Evolutionary conservation across 129 eudicot species (phyloP), one percentile per base, ranked within the genome.

Genomic region (Apium graveolens): DNA sequence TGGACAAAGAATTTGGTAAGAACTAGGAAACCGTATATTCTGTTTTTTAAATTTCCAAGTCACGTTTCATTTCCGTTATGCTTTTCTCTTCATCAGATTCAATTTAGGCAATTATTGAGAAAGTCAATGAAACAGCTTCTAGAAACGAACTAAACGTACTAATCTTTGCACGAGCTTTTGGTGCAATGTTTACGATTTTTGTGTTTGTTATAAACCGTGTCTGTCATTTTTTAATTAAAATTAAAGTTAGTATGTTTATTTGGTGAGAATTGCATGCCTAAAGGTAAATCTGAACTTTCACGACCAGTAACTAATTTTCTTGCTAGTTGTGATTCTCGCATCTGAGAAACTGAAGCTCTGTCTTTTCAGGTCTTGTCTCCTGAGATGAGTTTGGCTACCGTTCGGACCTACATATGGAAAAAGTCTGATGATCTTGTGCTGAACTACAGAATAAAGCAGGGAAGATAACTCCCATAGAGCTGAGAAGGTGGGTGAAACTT

Each of bases 331-430:
- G 38, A 5, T 11, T 73, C 38, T 73, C 5, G 11, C 49, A 7
- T 34, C 49, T 74, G 0, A 13, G 45, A 26, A 12, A 44, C 21
- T 43, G 41, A 74, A 27, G 38, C 1, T 14, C 7, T 29, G 3
- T 78, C 82, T 82, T 73, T 81, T 49, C 86, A 93, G 98, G 93
- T 91, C 53, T 85, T 93, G 77, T 77, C 90, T 81, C 95, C 95
- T 38, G 96, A 93, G 48, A 91, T 93, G 98, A 91, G 98, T 87
- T 83, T 93, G 79, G 95, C 97, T 42, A 93, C 98, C 20, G 96
- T 91, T 42, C 90, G 98, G 17, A 83, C 93, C 70, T 93, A 91
- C 78, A 86, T 93, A 73, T 91, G 95, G 98, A 93, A 93, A 80
- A 92, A 90, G 82, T 82, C 90, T 10, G 98, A 92, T 48, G 98